Evolutionary conservation across 495 filamentous ascomycete species (phyloP).

Genomic region (Delitschia confertaspora): DNA sequence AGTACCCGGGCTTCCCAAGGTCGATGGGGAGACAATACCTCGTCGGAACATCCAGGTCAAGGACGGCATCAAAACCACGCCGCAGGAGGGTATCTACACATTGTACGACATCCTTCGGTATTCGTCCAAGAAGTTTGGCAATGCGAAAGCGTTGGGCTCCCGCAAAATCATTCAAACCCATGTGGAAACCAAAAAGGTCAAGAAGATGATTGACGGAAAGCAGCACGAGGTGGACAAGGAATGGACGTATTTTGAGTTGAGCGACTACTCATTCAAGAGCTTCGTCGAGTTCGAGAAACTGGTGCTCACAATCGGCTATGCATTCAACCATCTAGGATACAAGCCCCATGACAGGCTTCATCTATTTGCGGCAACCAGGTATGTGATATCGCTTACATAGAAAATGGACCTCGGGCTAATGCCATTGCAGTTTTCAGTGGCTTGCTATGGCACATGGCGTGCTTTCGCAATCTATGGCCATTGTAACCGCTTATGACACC

Average conservation of each 20-base stretch:
- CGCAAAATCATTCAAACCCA: conserved; percentile 78
- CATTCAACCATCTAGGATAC: conserved; percentile 67
- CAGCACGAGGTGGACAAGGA: conserved; percentile 87
- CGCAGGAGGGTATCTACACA: conserved; percentile 66
- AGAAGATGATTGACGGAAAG: conserved; percentile 88
- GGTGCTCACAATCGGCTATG: conserved; percentile 63
- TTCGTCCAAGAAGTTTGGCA: conserved; percentile 74
- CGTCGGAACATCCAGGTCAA: conserved; percentile 67
- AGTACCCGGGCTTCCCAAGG: conserved; percentile 57
- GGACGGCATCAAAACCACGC: conserved; percentile 57
- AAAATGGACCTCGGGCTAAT: too few relatives aligned
- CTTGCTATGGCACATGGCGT: conserved; percentile 18
- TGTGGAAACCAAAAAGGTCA: conserved; percentile 89
- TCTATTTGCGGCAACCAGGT: conserved; percentile 73
- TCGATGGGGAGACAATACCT: conserved; percentile 85
- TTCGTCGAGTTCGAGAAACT: conserved; percentile 83
- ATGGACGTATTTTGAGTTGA: conserved; percentile 93
- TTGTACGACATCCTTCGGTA: conserved; percentile 76
- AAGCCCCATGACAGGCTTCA: conserved; percentile 65
- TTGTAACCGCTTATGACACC: conserved; percentile 97
- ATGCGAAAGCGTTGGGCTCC: conserved; percentile 74
- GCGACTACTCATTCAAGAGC: conserved; percentile 73
- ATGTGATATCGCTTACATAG: not conserved
- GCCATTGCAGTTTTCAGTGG: too few relatives aligned
- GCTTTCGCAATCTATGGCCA: conserved; percentile 82